phyloP scores from a whole-genome alignment of 1,139 yeast species.

The Magnusiomyces starmeri region DNA sequence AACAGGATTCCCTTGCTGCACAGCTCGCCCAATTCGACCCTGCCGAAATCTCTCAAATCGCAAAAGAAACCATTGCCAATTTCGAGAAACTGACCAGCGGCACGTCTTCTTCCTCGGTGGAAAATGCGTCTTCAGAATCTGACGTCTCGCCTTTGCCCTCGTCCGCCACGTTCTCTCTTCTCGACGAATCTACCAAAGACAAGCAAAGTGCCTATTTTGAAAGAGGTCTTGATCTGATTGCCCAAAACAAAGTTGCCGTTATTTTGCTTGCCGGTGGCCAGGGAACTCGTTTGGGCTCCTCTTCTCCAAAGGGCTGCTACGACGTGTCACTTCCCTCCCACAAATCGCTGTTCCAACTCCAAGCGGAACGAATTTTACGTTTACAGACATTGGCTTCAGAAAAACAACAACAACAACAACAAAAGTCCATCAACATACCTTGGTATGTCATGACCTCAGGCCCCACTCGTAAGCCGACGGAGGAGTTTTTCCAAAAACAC shows the following conservation, averaged over 20 bases:
- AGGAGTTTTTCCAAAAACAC: slow-evolving; percentile 54
- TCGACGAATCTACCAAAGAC: slow-evolving; percentile 22
- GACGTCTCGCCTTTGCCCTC: slow-evolving; percentile 34
- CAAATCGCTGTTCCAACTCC: slow-evolving; percentile 82
- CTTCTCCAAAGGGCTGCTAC: slow-evolving; percentile 89
- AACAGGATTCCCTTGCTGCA: slow-evolving; percentile 25
- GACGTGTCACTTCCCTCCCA: slow-evolving; percentile 78
- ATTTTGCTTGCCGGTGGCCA: slow-evolving; percentile 97
- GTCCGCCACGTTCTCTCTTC: slow-evolving; percentile 31
- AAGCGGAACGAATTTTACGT: slow-evolving; percentile 73
- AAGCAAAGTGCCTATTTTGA: slow-evolving; percentile 41
- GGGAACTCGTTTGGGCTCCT: slow-evolving; percentile 88
- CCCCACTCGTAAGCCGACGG: slow-evolving; percentile 80
- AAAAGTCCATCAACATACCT: slow-evolving; percentile 38
- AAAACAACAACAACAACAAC: slow-evolving; percentile 14
- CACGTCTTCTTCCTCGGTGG: neutral
- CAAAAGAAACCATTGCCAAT: slow-evolving; percentile 22
- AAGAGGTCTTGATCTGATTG: slow-evolving; percentile 62
- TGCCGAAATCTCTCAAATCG: slow-evolving; percentile 27
- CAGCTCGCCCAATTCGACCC: slow-evolving; percentile 37
- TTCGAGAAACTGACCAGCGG: slow-evolving; percentile 9
- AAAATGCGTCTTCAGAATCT: slow-evolving; percentile 12
- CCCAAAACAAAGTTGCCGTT: slow-evolving; percentile 72
- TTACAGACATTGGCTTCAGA: slow-evolving; percentile 51
- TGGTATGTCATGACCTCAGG: slow-evolving; percentile 96